Base-by-base conservation (phyloP, 2,329 filamentous ascomycete species). In the Fusarium compactum region DNA sequence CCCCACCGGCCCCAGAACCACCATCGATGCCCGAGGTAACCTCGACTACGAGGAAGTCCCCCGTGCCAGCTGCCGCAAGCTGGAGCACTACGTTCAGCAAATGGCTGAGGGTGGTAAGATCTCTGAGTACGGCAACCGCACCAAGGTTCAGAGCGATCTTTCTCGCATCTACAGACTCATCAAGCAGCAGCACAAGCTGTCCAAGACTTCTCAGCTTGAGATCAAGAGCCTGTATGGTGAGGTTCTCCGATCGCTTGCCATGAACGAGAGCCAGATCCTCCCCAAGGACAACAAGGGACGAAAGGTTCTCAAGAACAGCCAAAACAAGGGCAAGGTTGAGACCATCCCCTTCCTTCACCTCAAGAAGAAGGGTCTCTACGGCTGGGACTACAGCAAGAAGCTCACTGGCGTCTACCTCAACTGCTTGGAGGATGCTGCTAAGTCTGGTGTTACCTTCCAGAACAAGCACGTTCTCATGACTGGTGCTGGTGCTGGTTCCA, bases 311-410 rank as follows among this genome's bases (percentile, higher is more conserved):
- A 87, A 87, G 78, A 80, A 81, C 72, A 87, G 85, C 65, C 83
- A 86, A 45, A 84, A 86, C 76, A 97, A 96, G 85, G 94, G 94
- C 81, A 98, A 97, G 85, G 91, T 97, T 61, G 95, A 98, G 85
- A 97, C 96, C 20, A 97, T 99, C 74, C 96, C 96, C 34, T 99
- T 99, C 90, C 84, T 99, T 56, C 96, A 99, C 80, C 86, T 99
- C 62, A 98, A 98, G 89, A 92, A 94, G 81, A 97, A 97, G 83
- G 90, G 93, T 57, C 89, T 95, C 67, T 92, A 97, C 77, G 95
- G 95, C 67, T 99, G 96, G 96, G 95, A 98, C 78, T 99, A 98
- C 86, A 98, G 94, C 89, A 99, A 98, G 88, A 98, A 97, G 85
- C 89, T 99, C 62, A 98, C 96, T 25, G 92, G 93, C 61, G 82